Base-by-base conservation (phyloP, 179 eudicot species). In the Corrigiola litoralis region DNA sequence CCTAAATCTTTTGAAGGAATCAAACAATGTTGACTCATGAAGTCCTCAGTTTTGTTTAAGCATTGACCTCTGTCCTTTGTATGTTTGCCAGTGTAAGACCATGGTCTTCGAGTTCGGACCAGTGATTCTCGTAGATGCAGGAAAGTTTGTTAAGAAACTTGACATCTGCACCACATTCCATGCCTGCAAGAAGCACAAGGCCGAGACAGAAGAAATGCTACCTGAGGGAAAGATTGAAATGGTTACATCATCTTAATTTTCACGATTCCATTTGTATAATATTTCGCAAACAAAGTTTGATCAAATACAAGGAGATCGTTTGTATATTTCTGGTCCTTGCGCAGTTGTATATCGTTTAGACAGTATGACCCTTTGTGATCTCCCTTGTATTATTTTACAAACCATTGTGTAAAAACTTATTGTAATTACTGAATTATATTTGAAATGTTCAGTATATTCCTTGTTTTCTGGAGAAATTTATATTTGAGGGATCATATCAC, bases 21-120 rank as follows among this genome's bases (percentile, higher is more conserved):
- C n/a, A n/a, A n/a, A n/a, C n/a, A n/a, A n/a, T n/a, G n/a, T n/a
- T n/a, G n/a, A n/a, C n/a, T n/a, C n/a, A n/a, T n/a, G n/a, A n/a
- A 4, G 12, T 17, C 18, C 2, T 16, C 24, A 17, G n/a, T 36
- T 29, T 52, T 9, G 57, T 42, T 32, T 24, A 20, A 11, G 10
- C 17, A 38, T 16, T 63, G 25, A 63, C 55, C 31, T 48, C 28
- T 13, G 32, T 33, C 40, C 38, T 56, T 13, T n/a, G 10, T 24
- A 10, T 31, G 61, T 67, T 59, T 46, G 36, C 56, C 94, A 94
- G 99, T 94, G 99, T 49, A 90, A 94, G 72, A 68, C 57, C 14
- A 11, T 88, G 75, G 92, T 90, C 21, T 88, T 88, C 50, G 89
- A 94, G 60, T 90, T 77, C 37, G 90, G 85, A 16, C 96, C 99